Percentiles rank a stretch among this genome's conserved stretches.
These are phyloP conservation scores for Globisporangium cystogenes DNA, from an alignment of 352 stramenopile species.

Conservation along the genomic window DNA sequence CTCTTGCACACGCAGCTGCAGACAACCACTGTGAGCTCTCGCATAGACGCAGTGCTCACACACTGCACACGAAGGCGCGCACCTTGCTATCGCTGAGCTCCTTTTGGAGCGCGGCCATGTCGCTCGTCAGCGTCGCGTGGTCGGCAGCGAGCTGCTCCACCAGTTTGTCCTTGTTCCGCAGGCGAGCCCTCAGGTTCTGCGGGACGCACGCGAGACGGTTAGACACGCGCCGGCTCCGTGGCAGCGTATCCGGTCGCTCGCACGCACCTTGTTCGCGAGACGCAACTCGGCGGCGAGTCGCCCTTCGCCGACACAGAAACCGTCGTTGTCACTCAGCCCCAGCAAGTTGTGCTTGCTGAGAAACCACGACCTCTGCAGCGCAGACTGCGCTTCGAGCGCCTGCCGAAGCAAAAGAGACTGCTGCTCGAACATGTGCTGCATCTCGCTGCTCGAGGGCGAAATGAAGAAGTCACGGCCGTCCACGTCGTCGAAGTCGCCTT, in stretches of 20 bases:
- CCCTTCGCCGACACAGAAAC: slow-evolving; percentile 79
- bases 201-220: background rate
- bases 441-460: slow-evolving; percentile 79
- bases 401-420: slow-evolving; percentile 65
- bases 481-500: slow-evolving; percentile 43
- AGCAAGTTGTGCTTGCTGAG: slow-evolving; percentile 73
- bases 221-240: background rate
- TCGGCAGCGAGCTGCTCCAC: slow-evolving; percentile 79
- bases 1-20: slow-evolving; percentile 26
- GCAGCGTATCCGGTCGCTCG: background rate
- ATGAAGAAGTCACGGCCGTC: slow-evolving; percentile 74
- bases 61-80: background rate
- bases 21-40: background rate
- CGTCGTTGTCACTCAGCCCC: slow-evolving; percentile 34
- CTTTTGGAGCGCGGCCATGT: slow-evolving; percentile 55
- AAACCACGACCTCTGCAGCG: slow-evolving; percentile 71
- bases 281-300: slow-evolving; percentile 73
- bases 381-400: slow-evolving; percentile 67
- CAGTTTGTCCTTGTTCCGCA: slow-evolving; percentile 81
- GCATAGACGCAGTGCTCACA: background rate
- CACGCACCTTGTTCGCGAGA: slow-evolving; percentile 72
- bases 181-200: slow-evolving; percentile 74
- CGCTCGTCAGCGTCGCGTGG: slow-evolving; percentile 44
- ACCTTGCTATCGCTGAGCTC: slow-evolving; percentile 65
- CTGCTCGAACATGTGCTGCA: slow-evolving; percentile 88